Base-by-base conservation (phyloP, 495 filamentous ascomycete genomes). In the Copromyces sp. region DNA sequence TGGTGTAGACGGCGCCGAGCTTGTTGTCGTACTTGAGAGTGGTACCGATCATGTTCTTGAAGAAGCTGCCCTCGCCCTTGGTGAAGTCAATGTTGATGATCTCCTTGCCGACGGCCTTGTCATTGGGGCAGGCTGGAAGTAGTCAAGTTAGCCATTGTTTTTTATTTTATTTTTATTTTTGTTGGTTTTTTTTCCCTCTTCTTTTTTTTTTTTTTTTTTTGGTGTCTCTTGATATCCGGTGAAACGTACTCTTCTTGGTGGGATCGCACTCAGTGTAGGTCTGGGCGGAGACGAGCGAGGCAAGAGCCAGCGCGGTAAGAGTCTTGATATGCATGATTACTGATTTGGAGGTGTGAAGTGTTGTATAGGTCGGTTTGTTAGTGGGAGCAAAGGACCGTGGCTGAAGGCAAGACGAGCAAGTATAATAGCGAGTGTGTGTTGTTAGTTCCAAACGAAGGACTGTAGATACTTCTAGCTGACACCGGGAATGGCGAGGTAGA, bases 221-320 rank as follows among this genome's bases (percentile, higher is more conserved):
- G 35, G 2, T 53, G 9, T 39, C 17, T 45, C 9, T 11, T 24
- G 35, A 41, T 42, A 71, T 9, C 39, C 61, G 39, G 69, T 70
- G 40, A 24, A 12, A 85, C 88, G 77, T 84, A 93, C 91, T 82
- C 76, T 87, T 87, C 76, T 90, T 80, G 72, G 88, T 85, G 47
- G 93, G 93, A 76, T 96, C 91, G 81, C 93, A 96, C 73, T 82
- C 83, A 24, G 90, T 91, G 77, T 85, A 91, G 44, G 93, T 95
- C 85, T 95, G 93, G 68, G 90, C 92, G 74, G 85, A 79, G 40
- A 84, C 89, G 73, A 89, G 61, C 35, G 80, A 77, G 72, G 82
- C 82, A 8, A 86, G 75, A 73, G 82, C 82, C 81, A 84, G 75
- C 9, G 81, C 74, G 40, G 82, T 74, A 69, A 77, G 61, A 24